Conservation (phyloP, 176 grass and related monocot genomes). For the Elymus sibiricus region DNA sequence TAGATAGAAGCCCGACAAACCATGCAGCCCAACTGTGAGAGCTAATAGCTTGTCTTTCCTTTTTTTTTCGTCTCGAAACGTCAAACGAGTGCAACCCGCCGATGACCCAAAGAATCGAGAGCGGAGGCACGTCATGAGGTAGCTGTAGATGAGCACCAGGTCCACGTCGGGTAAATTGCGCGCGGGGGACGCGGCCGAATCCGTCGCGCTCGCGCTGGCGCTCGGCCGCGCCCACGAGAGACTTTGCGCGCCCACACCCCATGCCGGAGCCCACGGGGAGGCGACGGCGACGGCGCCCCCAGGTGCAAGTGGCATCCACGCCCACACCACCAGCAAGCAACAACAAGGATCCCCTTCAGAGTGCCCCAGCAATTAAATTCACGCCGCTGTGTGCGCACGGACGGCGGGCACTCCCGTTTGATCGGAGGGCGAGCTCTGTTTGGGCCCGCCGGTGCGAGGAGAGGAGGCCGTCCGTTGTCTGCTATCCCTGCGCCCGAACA, state of each 20-base stretch:
- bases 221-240: background rate
- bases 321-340: too few relatives aligned
- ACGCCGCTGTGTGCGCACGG: too few relatives aligned
- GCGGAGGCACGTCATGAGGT: conserved; percentile 5
- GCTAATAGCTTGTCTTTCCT: too few relatives aligned
- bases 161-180: conserved; percentile 28
- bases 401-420: background rate
- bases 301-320: background rate
- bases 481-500: too few relatives aligned
- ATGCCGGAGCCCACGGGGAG: conserved; percentile 5
- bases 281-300: conserved; percentile 8
- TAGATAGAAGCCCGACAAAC: too few relatives aligned
- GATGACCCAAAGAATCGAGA: too few relatives aligned
- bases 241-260: conserved; percentile 28
- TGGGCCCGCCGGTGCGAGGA: too few relatives aligned
- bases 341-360: background rate
- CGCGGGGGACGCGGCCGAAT: background rate
- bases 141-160: background rate
- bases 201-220: background rate
- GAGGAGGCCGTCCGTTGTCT: too few relatives aligned
- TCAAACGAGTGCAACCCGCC: too few relatives aligned
- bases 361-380: background rate
- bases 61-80: too few relatives aligned
- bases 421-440: too few relatives aligned
- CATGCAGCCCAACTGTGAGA: too few relatives aligned